Conservation (phyloP, 805 yeast genomes). For the Hanseniaspora hatyaiensis region DNA sequence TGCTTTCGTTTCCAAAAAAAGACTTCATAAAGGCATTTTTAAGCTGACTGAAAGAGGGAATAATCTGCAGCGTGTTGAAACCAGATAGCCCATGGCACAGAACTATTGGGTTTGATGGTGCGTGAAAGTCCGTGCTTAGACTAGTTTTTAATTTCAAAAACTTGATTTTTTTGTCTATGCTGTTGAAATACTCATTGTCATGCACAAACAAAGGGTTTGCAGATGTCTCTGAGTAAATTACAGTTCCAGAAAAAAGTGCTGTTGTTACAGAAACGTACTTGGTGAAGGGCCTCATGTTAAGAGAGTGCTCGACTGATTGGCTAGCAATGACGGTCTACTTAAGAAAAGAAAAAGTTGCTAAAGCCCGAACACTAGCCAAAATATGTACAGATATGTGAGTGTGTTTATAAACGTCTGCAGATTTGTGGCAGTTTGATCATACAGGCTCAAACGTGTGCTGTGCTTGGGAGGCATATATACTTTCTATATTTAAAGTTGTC, state of each 20-base stretch:
- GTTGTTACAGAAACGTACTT: background rate
- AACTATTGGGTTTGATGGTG: slow-evolving; percentile 64
- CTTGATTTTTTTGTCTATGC: background rate
- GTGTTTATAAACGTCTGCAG: too few species aligned
- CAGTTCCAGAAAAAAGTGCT: background rate
- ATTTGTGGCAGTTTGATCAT: too few species aligned
- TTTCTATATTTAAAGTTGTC: too few species aligned
- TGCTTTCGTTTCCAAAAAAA: slow-evolving; percentile 21
- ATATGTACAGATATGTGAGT: too few species aligned
- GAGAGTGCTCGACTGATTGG: too few species aligned
- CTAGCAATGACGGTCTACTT: too few species aligned
- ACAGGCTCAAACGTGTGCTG: too few species aligned
- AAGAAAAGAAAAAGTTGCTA: too few species aligned
- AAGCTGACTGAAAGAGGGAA: slow-evolving; percentile 33
- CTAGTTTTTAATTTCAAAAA: background rate
- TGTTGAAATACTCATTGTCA: background rate
- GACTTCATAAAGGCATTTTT: slow-evolving; percentile 19
- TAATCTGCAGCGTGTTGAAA: slow-evolving; percentile 44
- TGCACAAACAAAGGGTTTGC: background rate
- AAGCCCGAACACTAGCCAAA: too few species aligned
- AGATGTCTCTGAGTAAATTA: background rate
- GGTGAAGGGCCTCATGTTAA: background rate
- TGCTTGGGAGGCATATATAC: too few species aligned
- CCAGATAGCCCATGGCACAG: slow-evolving; percentile 84
- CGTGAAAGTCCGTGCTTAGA: slow-evolving; percentile 33